A percentile compares a stretch with the other conserved stretches of the same genome.
phyloP scores from a whole-genome alignment of 345 rosid species.

The Ceriops zippeliana region DNA sequence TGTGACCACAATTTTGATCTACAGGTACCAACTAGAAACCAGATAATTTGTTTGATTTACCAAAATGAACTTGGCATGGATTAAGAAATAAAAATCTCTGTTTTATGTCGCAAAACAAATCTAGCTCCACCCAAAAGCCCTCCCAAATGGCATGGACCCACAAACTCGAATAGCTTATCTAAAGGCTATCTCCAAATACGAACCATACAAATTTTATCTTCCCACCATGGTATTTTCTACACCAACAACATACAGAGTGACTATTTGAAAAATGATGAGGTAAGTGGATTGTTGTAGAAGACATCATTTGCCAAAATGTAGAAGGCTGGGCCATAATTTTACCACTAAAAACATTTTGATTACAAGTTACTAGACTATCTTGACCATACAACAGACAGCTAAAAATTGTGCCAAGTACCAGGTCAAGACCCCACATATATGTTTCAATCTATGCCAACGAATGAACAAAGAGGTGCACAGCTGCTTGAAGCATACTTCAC shows the following conservation, averaged over 20 bases:
- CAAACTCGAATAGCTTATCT: neutral
- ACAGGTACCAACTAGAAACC: neutral
- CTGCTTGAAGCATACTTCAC: slow-evolving; percentile 7
- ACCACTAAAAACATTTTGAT: neutral
- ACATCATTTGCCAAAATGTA: neutral
- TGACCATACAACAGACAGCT: neutral
- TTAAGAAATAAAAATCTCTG: neutral
- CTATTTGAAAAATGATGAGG: neutral
- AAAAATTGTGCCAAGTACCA: neutral
- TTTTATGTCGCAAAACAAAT: neutral
- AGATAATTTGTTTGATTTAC: slow-evolving; percentile 3
- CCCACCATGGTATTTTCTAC: neutral
- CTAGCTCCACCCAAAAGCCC: neutral
- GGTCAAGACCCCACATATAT: neutral
- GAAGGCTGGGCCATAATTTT: neutral
- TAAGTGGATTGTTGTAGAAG: neutral
- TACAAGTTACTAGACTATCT: no score
- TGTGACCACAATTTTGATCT: slow-evolving; percentile 6
- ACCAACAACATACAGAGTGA: neutral
- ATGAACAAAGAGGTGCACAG: slow-evolving; percentile 3
- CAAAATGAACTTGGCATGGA: neutral
- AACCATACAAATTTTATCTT: neutral
- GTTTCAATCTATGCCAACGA: neutral
- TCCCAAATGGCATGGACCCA: neutral
- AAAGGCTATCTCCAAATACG: neutral